Evolutionary conservation across 2,329 filamentous ascomycete species (phyloP).

Genomic region (Apiospora koreana): DNA sequence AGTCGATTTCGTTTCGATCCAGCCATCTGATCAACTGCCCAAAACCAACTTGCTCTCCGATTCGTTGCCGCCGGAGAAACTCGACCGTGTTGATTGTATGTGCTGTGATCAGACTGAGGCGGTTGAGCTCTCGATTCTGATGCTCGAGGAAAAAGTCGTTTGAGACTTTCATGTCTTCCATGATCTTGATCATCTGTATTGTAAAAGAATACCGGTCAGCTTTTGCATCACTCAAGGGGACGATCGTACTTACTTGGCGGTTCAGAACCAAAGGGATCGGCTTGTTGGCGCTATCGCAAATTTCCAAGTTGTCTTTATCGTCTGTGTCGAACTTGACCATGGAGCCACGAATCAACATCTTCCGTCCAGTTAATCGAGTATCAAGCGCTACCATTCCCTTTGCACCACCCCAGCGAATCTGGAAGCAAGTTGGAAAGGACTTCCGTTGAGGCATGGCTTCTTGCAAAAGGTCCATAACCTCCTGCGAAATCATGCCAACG

Average conservation of each 20-base stretch:
- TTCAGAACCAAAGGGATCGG: slow-evolving; percentile 74
- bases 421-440: slow-evolving; percentile 64
- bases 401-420: slow-evolving; percentile 72
- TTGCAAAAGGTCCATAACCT: slow-evolving; percentile 63
- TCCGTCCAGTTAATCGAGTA: slow-evolving; percentile 54
- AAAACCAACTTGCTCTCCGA: slow-evolving; percentile 63
- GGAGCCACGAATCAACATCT: slow-evolving; percentile 65
- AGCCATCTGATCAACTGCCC: slow-evolving; percentile 63
- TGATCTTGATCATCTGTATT: slow-evolving; percentile 72
- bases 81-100: slow-evolving; percentile 61
- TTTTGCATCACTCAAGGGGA: neutral
- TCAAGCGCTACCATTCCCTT: slow-evolving; percentile 82
- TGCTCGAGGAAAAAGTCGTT: slow-evolving; percentile 61
- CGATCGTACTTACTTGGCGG: slow-evolving; percentile 42
- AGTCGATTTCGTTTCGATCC: slow-evolving; percentile 60
- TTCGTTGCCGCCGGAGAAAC: slow-evolving; percentile 63
- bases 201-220: neutral
- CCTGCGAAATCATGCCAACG: slow-evolving; percentile 70
- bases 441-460: slow-evolving; percentile 47
- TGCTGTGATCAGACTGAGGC: slow-evolving; percentile 60
- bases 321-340: slow-evolving; percentile 77
- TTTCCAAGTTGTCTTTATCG: slow-evolving; percentile 61
- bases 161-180: slow-evolving; percentile 73
- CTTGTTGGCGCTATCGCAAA: slow-evolving; percentile 68
- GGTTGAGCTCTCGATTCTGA: slow-evolving; percentile 62